Conservation (phyloP, 2,329 filamentous ascomycete genomes). For the Talaromyces sp. region DNA sequence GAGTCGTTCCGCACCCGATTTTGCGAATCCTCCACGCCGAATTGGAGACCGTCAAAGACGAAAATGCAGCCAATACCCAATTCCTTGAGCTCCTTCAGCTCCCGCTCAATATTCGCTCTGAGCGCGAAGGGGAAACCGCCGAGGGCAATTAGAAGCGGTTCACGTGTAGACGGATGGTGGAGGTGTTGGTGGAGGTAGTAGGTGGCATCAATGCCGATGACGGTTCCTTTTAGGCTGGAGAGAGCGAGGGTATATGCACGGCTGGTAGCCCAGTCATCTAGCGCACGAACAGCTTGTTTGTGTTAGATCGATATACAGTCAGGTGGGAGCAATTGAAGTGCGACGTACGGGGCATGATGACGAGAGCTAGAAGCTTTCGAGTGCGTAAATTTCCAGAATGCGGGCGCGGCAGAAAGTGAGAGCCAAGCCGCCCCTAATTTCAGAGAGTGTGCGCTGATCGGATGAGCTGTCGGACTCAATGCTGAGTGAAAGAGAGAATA, state of each 20-base stretch:
- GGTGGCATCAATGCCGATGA: conserved; percentile 82
- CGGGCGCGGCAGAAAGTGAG: conserved; percentile 14
- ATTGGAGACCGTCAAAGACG: conserved; percentile 83
- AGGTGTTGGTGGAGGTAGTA: conserved; percentile 82
- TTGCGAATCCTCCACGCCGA: conserved; percentile 68
- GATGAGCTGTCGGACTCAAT: not conserved
- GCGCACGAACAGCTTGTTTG: conserved; percentile 39
- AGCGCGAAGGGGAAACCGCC: conserved; percentile 82
- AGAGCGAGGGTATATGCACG: conserved; percentile 59
- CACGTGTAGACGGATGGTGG: conserved; percentile 65
- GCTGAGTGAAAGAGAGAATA: not conserved
- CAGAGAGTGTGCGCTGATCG: not conserved
- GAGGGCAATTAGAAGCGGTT: conserved; percentile 84
- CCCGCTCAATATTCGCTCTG: conserved; percentile 67
- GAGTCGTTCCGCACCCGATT: conserved; percentile 58
- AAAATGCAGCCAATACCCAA: conserved; percentile 76
- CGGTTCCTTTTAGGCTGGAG: conserved; percentile 67
- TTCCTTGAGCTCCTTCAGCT: conserved; percentile 68
- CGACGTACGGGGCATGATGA: conserved; percentile 16
- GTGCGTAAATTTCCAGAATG: conserved; percentile 13
- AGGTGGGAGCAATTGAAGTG: not conserved
- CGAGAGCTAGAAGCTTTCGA: not conserved
- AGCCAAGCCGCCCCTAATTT: conserved; percentile 4
- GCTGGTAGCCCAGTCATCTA: conserved; percentile 56
- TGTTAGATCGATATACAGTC: not conserved